Evolutionary conservation across 1,139 yeast genomes (phyloP), one percentile per base, ranked within the genome.

Genomic region (Candida tropicalis): DNA sequence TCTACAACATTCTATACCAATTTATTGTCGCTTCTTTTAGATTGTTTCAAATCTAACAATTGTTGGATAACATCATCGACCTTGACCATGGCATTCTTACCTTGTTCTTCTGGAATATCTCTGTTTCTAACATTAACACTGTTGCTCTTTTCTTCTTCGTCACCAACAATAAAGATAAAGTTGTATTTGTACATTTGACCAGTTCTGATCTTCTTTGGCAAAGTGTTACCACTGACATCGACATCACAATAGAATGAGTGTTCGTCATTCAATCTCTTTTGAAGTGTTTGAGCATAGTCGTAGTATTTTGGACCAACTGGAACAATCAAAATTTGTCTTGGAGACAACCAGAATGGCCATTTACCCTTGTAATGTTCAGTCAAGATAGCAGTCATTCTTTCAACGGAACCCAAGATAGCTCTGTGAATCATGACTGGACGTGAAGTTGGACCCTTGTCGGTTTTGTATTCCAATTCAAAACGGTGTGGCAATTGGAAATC

Each of bases 261-360:
- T 42, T 77, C 77, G 60, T 81, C 82, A 36, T 58, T 65, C 66
- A 93, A 77, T 55, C 68, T 68, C 61, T 86, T 81, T 59, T 84
- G 82, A 50, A 91, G 86, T 56, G 80, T 72, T 65, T 84, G 83
- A 39, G 97, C 98, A 61, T 93, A 93, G 52, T 84, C 96, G 61
- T 77, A 82, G 75, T 85, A 91, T 66, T 88, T 88, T 52, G 87
- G 95, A 59, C 97, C 97, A 57, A 93, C 96, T 55, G 99, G 99
- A 26, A 93, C 91, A 59, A 93, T 93, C 60, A 90, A 75, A 45
- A 90, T 77, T 72, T 93, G 99, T 77, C 98, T 87, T 60, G 99
- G 99, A 25, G 97, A 90, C 60, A 93, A 77, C 99, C 99, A 93
- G 79, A 93, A 86, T 59, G 99, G 99, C 98, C 98, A 91, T 67